These are phyloP conservation scores for Boletus subluridellus DNA, from an alignment of 1,284 basidiomycete species.

Conservation along the genomic window DNA sequence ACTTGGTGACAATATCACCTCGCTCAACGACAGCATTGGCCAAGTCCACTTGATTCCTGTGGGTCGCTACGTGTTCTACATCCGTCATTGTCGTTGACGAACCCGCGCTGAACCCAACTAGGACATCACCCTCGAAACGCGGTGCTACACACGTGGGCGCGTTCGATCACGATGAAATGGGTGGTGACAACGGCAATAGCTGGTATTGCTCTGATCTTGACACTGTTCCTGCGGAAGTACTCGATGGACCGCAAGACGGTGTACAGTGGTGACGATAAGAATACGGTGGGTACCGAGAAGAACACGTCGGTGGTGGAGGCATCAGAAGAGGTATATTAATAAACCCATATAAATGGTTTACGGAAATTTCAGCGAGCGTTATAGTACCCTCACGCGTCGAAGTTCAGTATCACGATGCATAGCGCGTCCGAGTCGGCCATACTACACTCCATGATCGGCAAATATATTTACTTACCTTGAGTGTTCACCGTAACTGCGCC, in stretches of 20 bases:
- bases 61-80: conserved; percentile 1
- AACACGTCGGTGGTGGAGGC: not conserved
- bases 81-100: not conserved
- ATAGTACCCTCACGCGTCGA: no score
- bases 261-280: conserved; percentile 33
- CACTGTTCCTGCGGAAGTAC: conserved; percentile 52
- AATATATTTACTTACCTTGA: no score
- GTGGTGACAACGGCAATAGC: no score
- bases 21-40: no score
- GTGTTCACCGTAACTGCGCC: no score
- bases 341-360: no score
- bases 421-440: no score
- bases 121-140: conserved; percentile 48
- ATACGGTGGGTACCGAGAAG: conserved; percentile 8
- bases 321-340: not conserved
- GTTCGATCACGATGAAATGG: conserved; percentile 62
- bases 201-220: no score
- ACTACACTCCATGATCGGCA: no score
- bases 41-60: no score
- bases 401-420: no score
- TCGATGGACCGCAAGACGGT: conserved; percentile 55
- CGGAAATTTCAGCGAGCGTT: no score
- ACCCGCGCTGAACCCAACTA: conserved; percentile 21
- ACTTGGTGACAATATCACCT: conserved; percentile 48
- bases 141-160: conserved; percentile 67